phyloP scores from a whole-genome alignment of 495 filamentous ascomycete species.

The Aspergillus sclerotioniger region DNA sequence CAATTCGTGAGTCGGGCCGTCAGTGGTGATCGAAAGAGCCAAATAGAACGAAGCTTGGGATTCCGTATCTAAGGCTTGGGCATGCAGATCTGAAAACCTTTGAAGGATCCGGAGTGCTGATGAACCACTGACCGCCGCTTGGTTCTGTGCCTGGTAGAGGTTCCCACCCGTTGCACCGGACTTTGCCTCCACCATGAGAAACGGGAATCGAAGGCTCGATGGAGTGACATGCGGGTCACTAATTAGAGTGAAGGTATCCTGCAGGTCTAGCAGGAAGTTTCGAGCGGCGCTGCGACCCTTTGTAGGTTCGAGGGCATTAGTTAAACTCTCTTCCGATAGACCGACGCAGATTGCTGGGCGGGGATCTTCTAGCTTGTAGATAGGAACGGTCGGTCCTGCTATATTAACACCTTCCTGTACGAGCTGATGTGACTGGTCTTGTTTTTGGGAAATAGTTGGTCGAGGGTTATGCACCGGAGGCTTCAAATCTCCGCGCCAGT shows the following conservation, averaged over 20 bases:
- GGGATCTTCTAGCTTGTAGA: slow-evolving; percentile 11
- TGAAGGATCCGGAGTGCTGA: slow-evolving; percentile 13
- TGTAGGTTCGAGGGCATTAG: not conserved
- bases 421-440: slow-evolving; percentile 6
- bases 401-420: not conserved
- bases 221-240: slow-evolving; percentile 13
- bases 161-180: slow-evolving; percentile 16
- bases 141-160: slow-evolving; percentile 19
- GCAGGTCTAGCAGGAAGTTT: slow-evolving; percentile 11
- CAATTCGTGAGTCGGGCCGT: slow-evolving; percentile 16
- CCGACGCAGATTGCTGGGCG: slow-evolving; percentile 15
- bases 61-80: no score
- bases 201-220: slow-evolving; percentile 11
- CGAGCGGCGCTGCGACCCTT: slow-evolving; percentile 5
- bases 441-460: slow-evolving; percentile 10
- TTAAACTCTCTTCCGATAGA: slow-evolving; percentile 11
- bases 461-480: slow-evolving; percentile 12
- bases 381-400: slow-evolving; percentile 5
- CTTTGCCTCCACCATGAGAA: slow-evolving; percentile 18
- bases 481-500: slow-evolving; percentile 10
- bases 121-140: slow-evolving; percentile 17
- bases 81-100: slow-evolving; percentile 9
- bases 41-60: slow-evolving; percentile 1
- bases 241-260: slow-evolving; percentile 10
- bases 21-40: slow-evolving; percentile 14